Evolutionary conservation across 345 rosid species (phyloP).

Genomic region (Cardamine occulta): DNA sequence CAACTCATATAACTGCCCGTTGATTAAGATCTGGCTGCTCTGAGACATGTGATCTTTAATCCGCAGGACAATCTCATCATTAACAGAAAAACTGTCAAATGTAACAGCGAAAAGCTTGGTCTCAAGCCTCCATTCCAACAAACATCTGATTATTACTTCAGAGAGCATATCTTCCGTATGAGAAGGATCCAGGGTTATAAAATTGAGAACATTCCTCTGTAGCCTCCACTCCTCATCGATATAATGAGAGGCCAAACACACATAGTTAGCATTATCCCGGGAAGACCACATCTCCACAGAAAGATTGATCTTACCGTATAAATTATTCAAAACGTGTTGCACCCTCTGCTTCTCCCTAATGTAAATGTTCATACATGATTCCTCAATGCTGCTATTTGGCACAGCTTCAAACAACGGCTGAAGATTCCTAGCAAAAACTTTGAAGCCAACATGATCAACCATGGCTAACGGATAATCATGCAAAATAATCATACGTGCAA

Average conservation of each 20-base stretch:
- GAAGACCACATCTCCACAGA: conserved; percentile 84
- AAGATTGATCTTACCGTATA: conserved; percentile 76
- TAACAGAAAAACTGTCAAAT: conserved; percentile 64
- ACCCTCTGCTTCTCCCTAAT: conserved; percentile 78
- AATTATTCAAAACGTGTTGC: conserved; percentile 55
- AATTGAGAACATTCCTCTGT: conserved; percentile 79
- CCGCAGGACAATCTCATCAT: conserved; percentile 67
- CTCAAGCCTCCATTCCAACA: conserved; percentile 87
- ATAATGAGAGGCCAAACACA: conserved; percentile 75
- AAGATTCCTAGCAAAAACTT: conserved; percentile 82
- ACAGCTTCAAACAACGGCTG: conserved; percentile 83
- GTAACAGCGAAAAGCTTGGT: conserved; percentile 85
- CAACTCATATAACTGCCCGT: conserved; percentile 73
- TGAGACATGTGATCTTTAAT: conserved; percentile 68
- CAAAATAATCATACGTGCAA: conserved; percentile 88
- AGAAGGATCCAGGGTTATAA: conserved; percentile 75
- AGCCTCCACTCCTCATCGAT: conserved; percentile 88
- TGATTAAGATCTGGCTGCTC: conserved; percentile 59
- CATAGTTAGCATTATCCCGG: conserved; percentile 53
- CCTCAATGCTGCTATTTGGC: conserved; percentile 61
- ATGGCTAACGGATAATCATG: conserved; percentile 82
- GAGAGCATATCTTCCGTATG: conserved; percentile 87
- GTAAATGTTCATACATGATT: conserved; percentile 76
- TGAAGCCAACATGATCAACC: conserved; percentile 93
- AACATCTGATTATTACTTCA: conserved; percentile 71